Evolutionary conservation across 306 rosid genomes (phyloP).

Genomic region (Prunus campanulata): DNA sequence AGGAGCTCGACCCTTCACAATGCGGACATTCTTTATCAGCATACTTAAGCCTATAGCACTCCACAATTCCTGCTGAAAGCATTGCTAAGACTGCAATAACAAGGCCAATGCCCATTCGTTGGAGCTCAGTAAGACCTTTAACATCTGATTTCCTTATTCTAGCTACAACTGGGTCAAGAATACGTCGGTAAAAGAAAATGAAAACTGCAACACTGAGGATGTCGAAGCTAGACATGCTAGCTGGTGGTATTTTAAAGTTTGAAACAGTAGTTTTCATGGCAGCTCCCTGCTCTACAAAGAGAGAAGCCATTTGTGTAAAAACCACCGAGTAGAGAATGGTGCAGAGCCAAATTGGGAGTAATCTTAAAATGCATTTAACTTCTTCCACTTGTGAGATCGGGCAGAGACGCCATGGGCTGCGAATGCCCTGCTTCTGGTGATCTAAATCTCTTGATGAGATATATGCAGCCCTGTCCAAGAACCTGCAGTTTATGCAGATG

Average conservation of each 20-base stretch:
- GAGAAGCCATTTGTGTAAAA: slow-evolving; percentile 99
- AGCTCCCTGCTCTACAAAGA: slow-evolving; percentile 97
- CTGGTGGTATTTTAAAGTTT: slow-evolving; percentile 77
- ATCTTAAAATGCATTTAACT: slow-evolving; percentile 89
- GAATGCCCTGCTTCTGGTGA: slow-evolving; percentile 33
- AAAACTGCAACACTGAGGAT: slow-evolving; percentile 81
- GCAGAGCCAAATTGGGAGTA: slow-evolving; percentile 99
- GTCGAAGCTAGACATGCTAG: slow-evolving; percentile 99
- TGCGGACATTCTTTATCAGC: slow-evolving; percentile 55
- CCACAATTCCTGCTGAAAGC: slow-evolving; percentile 94
- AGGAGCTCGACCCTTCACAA: slow-evolving; percentile 73
- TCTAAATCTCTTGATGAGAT: slow-evolving; percentile 76
- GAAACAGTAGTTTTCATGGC: slow-evolving; percentile 86
- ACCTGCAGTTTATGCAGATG: slow-evolving; percentile 45
- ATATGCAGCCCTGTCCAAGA: slow-evolving; percentile 88
- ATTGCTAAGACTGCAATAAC: slow-evolving; percentile 89
- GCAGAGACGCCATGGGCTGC: slow-evolving; percentile 78
- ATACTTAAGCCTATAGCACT: slow-evolving; percentile 77
- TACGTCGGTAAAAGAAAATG: slow-evolving; percentile 82
- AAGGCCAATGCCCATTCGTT: slow-evolving; percentile 97
- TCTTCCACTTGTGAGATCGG: slow-evolving; percentile 93
- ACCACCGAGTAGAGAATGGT: slow-evolving; percentile 95
- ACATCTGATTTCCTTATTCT: slow-evolving; percentile 62
- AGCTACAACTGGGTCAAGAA: slow-evolving; percentile 77
- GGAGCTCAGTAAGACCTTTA: slow-evolving; percentile 84